Base-by-base conservation (phyloP, 2,329 filamentous ascomycete genomes). In the Cladosporium sphaerospermum region DNA sequence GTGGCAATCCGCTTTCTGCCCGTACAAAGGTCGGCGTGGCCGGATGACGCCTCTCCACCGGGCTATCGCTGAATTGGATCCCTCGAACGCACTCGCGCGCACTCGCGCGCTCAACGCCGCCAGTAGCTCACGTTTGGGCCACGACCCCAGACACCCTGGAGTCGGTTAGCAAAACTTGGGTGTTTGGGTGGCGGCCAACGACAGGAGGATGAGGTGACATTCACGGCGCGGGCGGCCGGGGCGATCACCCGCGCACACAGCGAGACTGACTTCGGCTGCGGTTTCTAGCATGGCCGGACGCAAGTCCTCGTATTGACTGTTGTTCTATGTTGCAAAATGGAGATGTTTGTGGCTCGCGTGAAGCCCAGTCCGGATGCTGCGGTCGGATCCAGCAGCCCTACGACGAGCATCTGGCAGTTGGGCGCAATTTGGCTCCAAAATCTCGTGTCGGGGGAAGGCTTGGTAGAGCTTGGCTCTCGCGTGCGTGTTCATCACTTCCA, bases 391-490 rank as follows among this genome's bases (percentile, higher is more conserved):
- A 16, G 33, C 40, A 51, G 48, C 48, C 48, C 48, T 51, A 51
- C 32, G 41, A 28, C 46, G 37, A n/a, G 36, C 13, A 31, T 19
- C 36, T 41, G 46, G 46, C 46, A 41, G 39, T 9, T 37, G 34
- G 16, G 40, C 40, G 19, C 14, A 10, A 28, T 51, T 51, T 51
- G 48, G 48, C 48, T 51, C 42, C 39, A 13, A 32, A 37, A 13
- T 31, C 37, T 50, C 47, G 40, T 51, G 48, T 51, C 18, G n/a
- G 40, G 19, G 16, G 34, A 51, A 51, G 33, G 48, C 48, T 51
- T 51, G 48, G 48, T 51, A 32, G 28, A 51, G 48, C 48, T 51
- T 51, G 48, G 48, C 48, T 28, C 14, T 16, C 36, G n/a, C 13
- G 13, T 18, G 48, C 40, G 31, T 44, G 48, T 40, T 16, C 40